Base-by-base conservation (phyloP, 164 flowering plant genomes). In the Nelumbo lutea region DNA sequence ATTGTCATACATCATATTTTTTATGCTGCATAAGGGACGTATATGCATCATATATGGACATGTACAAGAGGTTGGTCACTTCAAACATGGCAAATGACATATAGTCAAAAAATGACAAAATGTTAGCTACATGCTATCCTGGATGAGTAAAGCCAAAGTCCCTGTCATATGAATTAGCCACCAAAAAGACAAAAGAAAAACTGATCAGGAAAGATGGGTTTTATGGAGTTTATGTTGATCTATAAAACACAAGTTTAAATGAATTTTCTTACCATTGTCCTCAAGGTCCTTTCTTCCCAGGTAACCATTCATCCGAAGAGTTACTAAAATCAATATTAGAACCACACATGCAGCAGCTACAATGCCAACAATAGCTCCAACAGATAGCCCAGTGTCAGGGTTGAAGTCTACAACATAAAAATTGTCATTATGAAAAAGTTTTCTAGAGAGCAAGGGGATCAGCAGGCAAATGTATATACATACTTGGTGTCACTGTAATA, bases 331-430 rank as follows among this genome's bases (percentile, higher is more conserved):
- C 63, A 83, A 56, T 53, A 70, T n/a, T 8, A 87, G 42, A 51
- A 74, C 14, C 27, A 74, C 80, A 68, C 65, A 68, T 7, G 85
- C 83, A 75, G 79, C 82, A 70, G 71, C 58, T 55, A 88, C 27
- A 27, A 27, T 27, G 27, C 27, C 27, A 27, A 27, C 27, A 27
- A 27, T 27, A 27, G 27, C 27, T 27, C 27, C 27, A 27, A 27
- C 27, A 27, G 27, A 27, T 27, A 27, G 27, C 27, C 27, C 27
- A 27, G 27, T 27, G 0, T 27, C 27, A 27, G 27, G 27, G 27
- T 27, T 27, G 27, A 27, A 27, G 27, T 27, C 92, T 48, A 91
- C 86, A 57, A 90, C 97, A 58, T 65, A 80, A 71, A 91, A 87
- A 15, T 81, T 14, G 38, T 61, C 5, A 27, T 27, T 27, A 27